These are phyloP conservation scores for Irpex rosettiformis DNA, from an alignment of 1,284 basidiomycete genomes.

Conservation along the genomic window DNA sequence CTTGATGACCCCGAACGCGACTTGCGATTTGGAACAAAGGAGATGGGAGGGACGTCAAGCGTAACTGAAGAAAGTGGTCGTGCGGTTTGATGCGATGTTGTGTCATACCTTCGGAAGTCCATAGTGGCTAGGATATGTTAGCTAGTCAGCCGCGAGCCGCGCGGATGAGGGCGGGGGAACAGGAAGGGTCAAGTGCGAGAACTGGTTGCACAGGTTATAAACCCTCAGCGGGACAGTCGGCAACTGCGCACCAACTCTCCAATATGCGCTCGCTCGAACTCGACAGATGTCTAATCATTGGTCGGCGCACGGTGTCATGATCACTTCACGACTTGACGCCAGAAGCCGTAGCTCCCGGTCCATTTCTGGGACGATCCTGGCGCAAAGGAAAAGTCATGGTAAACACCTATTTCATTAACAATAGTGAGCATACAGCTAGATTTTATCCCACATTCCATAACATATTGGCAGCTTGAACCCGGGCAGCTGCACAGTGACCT, in stretches of 20 bases:
- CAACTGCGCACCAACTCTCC: neutral
- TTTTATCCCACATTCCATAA: neutral
- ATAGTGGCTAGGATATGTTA: neutral
- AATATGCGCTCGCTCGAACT: neutral
- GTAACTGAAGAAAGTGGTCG: neutral
- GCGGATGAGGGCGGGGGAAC: neutral
- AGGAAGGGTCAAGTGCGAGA: neutral
- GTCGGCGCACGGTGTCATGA: conserved; percentile 1
- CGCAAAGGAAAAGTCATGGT: neutral
- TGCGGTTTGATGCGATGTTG: neutral
- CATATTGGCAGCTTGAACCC: neutral
- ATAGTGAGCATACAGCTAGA: neutral
- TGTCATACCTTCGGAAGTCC: neutral
- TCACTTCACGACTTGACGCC: neutral
- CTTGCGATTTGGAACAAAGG: neutral
- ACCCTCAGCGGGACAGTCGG: neutral
- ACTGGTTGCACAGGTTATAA: neutral
- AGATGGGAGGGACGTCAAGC: neutral
- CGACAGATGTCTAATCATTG: conserved; percentile 2
- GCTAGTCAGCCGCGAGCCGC: neutral
- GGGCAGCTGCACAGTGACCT: neutral
- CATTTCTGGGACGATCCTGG: neutral
- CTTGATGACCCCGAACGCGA: neutral
- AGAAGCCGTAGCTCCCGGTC: conserved; percentile 1
- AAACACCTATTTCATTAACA: neutral